Evolutionary conservation across 495 filamentous ascomycete species (phyloP).

Genomic region (Annulohypoxylon maeteangense): DNA sequence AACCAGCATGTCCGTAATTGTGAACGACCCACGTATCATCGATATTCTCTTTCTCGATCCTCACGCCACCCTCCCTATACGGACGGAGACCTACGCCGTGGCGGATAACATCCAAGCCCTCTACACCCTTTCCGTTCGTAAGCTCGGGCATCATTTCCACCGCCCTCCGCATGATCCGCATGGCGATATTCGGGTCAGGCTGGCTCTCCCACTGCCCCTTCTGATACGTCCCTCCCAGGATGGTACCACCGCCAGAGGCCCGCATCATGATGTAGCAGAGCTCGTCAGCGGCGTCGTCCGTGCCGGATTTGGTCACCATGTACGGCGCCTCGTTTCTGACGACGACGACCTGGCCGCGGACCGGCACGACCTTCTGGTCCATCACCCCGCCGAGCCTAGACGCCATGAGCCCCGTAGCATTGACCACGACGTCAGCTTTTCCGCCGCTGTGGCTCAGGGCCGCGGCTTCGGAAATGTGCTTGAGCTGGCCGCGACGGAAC

Average conservation of each 20-base stretch:
- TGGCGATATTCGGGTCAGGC: constrained; percentile 81
- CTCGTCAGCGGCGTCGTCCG: constrained; percentile 84
- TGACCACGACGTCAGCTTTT: constrained; percentile 78
- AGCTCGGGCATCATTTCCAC: constrained; percentile 78
- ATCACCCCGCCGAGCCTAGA: constrained; percentile 81
- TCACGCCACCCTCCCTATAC: constrained; percentile 74
- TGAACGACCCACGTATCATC: constrained; percentile 82
- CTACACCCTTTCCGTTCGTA: constrained; percentile 77
- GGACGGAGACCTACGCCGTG: constrained; percentile 92
- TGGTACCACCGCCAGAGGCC: constrained; percentile 78
- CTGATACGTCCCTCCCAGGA: constrained; percentile 90
- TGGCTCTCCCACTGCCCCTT: constrained; percentile 84
- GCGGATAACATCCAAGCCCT: constrained; percentile 84
- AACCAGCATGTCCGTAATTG: constrained; percentile 96
- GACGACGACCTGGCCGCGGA: constrained; percentile 86
- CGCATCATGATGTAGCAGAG: constrained; percentile 90
- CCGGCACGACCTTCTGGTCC: constrained; percentile 79
- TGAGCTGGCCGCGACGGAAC: constrained; percentile 67
- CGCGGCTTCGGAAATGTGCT: constrained; percentile 79
- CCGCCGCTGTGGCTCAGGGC: constrained; percentile 68
- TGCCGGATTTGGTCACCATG: constrained; percentile 77
- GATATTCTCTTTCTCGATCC: constrained; percentile 84
- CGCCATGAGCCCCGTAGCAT: constrained; percentile 85
- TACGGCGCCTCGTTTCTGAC: constrained; percentile 83
- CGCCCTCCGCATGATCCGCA: constrained; percentile 88